These are phyloP conservation scores for Sporopachydermia lactativora DNA, from an alignment of 805 yeast species.

Conservation along the genomic window DNA sequence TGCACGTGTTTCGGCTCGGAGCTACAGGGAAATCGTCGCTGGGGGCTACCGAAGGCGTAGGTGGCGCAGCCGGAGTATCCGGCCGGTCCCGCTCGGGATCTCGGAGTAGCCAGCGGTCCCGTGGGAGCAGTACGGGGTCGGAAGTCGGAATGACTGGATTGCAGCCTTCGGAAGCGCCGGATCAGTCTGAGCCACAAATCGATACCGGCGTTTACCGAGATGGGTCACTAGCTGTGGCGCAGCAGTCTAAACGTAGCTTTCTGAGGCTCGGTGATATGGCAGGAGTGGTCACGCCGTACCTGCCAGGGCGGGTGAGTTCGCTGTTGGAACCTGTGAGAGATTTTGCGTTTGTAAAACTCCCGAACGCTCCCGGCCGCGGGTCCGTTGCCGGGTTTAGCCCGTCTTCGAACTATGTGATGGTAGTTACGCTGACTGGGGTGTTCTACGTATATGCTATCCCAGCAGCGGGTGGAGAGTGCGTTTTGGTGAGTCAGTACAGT, in stretches of 20 bases:
- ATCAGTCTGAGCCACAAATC: slow-evolving; percentile 56
- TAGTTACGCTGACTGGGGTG: slow-evolving; percentile 71
- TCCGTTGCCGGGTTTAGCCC: slow-evolving; percentile 23
- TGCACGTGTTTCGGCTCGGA: neutral
- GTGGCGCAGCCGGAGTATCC: neutral
- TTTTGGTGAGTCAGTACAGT: slow-evolving; percentile 57
- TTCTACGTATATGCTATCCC: slow-evolving; percentile 72
- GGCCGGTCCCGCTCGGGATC: neutral
- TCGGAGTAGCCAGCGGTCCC: slow-evolving; percentile 8
- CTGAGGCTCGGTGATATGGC: slow-evolving; percentile 26
- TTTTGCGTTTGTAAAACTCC: slow-evolving; percentile 77
- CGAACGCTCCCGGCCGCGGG: slow-evolving; percentile 18
- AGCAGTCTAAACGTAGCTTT: slow-evolving; percentile 55
- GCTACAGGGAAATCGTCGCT: neutral
- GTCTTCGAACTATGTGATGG: slow-evolving; percentile 32
- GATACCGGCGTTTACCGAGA: slow-evolving; percentile 52
- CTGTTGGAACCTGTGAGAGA: slow-evolving; percentile 83
- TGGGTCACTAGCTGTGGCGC: slow-evolving; percentile 47
- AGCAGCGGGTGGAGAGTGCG: slow-evolving; percentile 89
- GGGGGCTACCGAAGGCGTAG: neutral
- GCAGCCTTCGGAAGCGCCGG: slow-evolving; percentile 55
- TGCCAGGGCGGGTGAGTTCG: slow-evolving; percentile 69
- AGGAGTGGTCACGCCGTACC: slow-evolving; percentile 74
- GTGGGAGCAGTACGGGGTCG: slow-evolving; percentile 12
- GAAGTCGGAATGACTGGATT: too few relatives aligned